These are phyloP conservation scores for Keqinozyma sinolaborantium DNA, from an alignment of 1,139 yeast genomes.

Conservation along the genomic window DNA sequence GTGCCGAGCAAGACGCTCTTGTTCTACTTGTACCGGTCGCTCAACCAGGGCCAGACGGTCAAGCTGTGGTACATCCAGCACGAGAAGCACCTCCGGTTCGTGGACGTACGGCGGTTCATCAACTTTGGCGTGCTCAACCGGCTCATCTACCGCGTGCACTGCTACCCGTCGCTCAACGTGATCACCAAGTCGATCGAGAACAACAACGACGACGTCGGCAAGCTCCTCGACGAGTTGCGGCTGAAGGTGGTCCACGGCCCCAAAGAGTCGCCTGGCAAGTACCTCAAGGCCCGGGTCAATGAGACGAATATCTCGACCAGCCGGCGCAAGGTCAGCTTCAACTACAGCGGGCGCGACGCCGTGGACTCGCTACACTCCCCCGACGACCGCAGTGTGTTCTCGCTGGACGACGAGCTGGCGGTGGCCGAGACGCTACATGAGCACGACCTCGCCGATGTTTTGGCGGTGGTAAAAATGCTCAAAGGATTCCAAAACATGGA, in stretches of 20 bases:
- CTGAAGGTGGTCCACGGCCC: slow-evolving; percentile 8
- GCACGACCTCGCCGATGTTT: slow-evolving; percentile 25
- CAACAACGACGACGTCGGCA: slow-evolving; percentile 25
- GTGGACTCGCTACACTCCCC: slow-evolving; percentile 8
- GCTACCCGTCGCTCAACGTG: slow-evolving; percentile 61
- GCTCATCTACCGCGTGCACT: slow-evolving; percentile 73
- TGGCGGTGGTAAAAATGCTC: slow-evolving; percentile 40
- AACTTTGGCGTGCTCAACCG: slow-evolving; percentile 86
- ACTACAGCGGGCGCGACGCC: slow-evolving; percentile 13
- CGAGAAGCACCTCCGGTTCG: slow-evolving; percentile 49
- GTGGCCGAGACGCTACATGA: slow-evolving; percentile 3
- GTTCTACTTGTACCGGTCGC: slow-evolving; percentile 73
- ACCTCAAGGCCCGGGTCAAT: slow-evolving; percentile 23
- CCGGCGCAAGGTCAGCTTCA: slow-evolving; percentile 34
- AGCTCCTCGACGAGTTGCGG: slow-evolving; percentile 21
- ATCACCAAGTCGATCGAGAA: slow-evolving; percentile 33
- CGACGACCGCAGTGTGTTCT: slow-evolving; percentile 4
- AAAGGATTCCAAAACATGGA: slow-evolving; percentile 65
- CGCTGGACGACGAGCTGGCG: slow-evolving; percentile 6
- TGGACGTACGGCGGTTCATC: slow-evolving; percentile 81
- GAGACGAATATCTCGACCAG: slow-evolving; percentile 25
- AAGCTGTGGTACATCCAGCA: slow-evolving; percentile 79
- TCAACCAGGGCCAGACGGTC: slow-evolving; percentile 75
- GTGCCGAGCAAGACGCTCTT: slow-evolving; percentile 64
- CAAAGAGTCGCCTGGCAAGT: slow-evolving; percentile 12